Conservation (phyloP, 768 basidiomycete genomes). For the Strobilomyces echinocephalus region DNA sequence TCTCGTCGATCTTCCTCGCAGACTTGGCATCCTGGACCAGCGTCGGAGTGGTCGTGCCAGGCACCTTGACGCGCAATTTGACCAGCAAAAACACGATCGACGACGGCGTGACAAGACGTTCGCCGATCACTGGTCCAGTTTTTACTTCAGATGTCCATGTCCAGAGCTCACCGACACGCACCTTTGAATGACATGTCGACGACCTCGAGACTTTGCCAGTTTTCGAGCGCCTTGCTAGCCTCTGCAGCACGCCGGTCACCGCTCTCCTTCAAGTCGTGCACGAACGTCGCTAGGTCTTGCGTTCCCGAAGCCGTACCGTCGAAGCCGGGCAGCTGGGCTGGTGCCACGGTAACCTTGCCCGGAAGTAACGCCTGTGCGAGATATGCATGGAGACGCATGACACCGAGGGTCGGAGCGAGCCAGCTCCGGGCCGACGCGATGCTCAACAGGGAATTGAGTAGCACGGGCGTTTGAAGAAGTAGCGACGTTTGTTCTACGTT, state of each 20-base stretch:
- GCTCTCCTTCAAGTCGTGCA: slow-evolving; percentile 13
- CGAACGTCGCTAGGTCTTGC: slow-evolving; percentile 15
- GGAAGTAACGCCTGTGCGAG: slow-evolving; percentile 80
- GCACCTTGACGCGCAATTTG: slow-evolving; percentile 71
- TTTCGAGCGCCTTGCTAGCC: slow-evolving; percentile 53
- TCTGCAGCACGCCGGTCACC: slow-evolving; percentile 19
- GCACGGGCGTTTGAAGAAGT: slow-evolving; percentile 64
- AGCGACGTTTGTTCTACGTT: slow-evolving; percentile 67
- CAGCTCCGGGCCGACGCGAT: slow-evolving; percentile 85
- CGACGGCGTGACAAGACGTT: slow-evolving; percentile 80
- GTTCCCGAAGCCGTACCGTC: slow-evolving; percentile 33
- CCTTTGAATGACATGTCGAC: slow-evolving; percentile 85
- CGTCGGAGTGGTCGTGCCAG: slow-evolving; percentile 31
- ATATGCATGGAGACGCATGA: slow-evolving; percentile 80
- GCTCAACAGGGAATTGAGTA: slow-evolving; percentile 77
- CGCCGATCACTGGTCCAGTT: slow-evolving; percentile 69
- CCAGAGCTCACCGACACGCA: slow-evolving; percentile 27
- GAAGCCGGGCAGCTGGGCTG: slow-evolving; percentile 80
- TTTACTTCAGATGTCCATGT: neutral
- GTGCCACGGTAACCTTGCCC: slow-evolving; percentile 37
- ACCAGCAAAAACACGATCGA: slow-evolving; percentile 84
- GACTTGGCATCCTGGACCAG: slow-evolving; percentile 41
- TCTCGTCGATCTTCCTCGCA: slow-evolving; percentile 47
- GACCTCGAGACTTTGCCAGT: slow-evolving; percentile 74
- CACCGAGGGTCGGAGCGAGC: slow-evolving; percentile 71